Conservation (phyloP, 1,139 yeast genomes). For the Petasospora rhodanensis region DNA sequence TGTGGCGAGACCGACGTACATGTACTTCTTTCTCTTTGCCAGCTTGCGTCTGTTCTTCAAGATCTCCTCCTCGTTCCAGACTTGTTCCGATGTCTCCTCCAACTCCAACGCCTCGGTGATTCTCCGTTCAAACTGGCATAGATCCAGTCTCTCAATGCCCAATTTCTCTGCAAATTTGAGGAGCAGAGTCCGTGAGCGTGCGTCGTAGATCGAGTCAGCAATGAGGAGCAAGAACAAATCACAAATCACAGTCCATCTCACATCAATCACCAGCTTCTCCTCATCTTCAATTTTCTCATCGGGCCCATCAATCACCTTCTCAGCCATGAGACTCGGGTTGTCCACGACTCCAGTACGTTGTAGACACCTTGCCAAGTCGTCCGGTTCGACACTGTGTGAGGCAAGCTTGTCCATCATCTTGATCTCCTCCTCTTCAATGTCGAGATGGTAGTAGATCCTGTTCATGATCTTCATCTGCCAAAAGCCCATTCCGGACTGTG, state of each 20-base stretch:
- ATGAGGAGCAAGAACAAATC: conserved; percentile 78
- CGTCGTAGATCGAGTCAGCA: conserved; percentile 83
- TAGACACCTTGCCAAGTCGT: conserved; percentile 63
- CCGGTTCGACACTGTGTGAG: conserved; percentile 73
- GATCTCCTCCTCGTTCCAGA: conserved; percentile 69
- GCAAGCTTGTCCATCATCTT: conserved; percentile 85
- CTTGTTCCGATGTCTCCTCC: conserved; percentile 69
- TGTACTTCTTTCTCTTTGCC: conserved; percentile 62
- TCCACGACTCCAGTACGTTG: conserved; percentile 39
- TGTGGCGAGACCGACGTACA: conserved; percentile 92
- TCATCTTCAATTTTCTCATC: conserved; percentile 33
- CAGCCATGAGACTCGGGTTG: conserved; percentile 33
- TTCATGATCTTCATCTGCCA: conserved; percentile 79
- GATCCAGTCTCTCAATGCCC: conserved; percentile 56
- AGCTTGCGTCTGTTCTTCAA: conserved; percentile 65
- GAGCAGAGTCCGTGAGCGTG: conserved; percentile 78
- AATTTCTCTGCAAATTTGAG: conserved; percentile 60
- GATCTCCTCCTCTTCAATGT: conserved; percentile 65
- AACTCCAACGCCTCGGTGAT: conserved; percentile 87
- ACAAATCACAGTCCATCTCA: conserved; percentile 91
- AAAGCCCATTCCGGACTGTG: conserved; percentile 76
- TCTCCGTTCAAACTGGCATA: conserved; percentile 84
- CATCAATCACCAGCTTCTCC: conserved; percentile 56
- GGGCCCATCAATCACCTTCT: conserved; percentile 3
- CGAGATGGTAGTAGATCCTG: conserved; percentile 78